Conservation (phyloP, 2,329 filamentous ascomycete species). For the Xylariaceae sp. region DNA sequence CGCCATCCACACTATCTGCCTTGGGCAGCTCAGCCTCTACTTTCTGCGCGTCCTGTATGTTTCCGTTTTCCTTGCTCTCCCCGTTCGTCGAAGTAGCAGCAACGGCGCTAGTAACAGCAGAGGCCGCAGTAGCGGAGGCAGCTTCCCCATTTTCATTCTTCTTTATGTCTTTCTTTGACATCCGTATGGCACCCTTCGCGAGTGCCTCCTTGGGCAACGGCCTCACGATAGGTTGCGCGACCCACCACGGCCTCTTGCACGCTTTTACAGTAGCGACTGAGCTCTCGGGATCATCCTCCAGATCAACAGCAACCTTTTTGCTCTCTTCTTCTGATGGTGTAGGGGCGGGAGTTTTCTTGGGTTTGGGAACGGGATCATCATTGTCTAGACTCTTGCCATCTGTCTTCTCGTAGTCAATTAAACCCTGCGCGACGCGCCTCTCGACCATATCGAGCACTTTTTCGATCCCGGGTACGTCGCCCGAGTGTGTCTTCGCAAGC, state of each 20-base stretch:
- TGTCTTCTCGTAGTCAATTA: slow-evolving; percentile 62
- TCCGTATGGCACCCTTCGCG: slow-evolving; percentile 73
- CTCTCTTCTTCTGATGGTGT: slow-evolving; percentile 25
- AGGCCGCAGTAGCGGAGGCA: slow-evolving; percentile 19
- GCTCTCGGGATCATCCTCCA: slow-evolving; percentile 47
- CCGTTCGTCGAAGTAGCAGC: slow-evolving; percentile 6
- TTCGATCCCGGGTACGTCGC: slow-evolving; percentile 75
- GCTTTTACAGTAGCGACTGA: slow-evolving; percentile 64
- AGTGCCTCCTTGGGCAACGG: slow-evolving; percentile 85
- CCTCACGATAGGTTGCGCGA: slow-evolving; percentile 81
- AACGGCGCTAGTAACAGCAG: slow-evolving; percentile 11
- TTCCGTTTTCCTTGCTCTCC: slow-evolving; percentile 2
- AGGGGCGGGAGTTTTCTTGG: slow-evolving; percentile 16
- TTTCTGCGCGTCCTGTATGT: not conserved
- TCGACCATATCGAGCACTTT: slow-evolving; percentile 73
- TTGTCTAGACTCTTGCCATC: slow-evolving; percentile 43
- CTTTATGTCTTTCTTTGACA: slow-evolving; percentile 61
- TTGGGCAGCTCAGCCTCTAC: slow-evolving; percentile 20
- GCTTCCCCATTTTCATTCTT: slow-evolving; percentile 36
- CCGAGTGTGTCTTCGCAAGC: slow-evolving; percentile 64
- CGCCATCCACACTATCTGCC: slow-evolving; percentile 19
- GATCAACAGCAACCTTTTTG: slow-evolving; percentile 25
- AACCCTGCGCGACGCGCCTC: slow-evolving; percentile 64
- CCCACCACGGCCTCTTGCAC: slow-evolving; percentile 83
- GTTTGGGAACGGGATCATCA: slow-evolving; percentile 32